These are phyloP conservation scores for Colletotrichum sojae DNA, from an alignment of 2,329 filamentous ascomycete species.

Conservation along the genomic window DNA sequence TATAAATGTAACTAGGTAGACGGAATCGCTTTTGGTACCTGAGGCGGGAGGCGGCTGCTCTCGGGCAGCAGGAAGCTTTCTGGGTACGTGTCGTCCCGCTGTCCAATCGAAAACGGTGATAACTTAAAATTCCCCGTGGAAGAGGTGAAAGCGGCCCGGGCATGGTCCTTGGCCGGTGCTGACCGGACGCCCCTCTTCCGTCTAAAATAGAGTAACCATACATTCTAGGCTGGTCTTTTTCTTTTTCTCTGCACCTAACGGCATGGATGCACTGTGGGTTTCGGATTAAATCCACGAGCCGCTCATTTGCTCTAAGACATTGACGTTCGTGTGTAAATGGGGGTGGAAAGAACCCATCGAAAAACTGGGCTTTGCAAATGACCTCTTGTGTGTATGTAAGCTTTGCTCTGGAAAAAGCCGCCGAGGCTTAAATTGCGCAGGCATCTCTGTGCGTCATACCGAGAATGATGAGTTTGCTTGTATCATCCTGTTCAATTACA, in stretches of 20 bases:
- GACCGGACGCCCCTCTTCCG: neutral
- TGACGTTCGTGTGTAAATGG: too few species aligned
- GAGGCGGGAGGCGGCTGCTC: neutral
- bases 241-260: too few species aligned
- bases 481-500: neutral
- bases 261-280: neutral
- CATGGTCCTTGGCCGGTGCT: conserved; percentile 5
- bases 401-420: too few species aligned
- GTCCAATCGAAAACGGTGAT: conserved; percentile 35
- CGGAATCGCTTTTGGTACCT: too few species aligned
- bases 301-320: too few species aligned
- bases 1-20: too few species aligned
- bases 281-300: too few species aligned
- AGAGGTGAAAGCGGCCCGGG: conserved; percentile 21
- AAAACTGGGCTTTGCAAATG: too few species aligned
- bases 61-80: neutral
- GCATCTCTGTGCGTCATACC: neutral
- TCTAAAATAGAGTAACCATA: neutral
- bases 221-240: too few species aligned
- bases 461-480: neutral
- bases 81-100: conserved; percentile 35
- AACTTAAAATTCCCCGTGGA: conserved; percentile 14
- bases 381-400: too few species aligned
- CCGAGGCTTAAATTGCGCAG: too few species aligned
- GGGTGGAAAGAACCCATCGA: too few species aligned